Conservation (phyloP, 129 eudicot genomes). For the Artemisia annua region DNA sequence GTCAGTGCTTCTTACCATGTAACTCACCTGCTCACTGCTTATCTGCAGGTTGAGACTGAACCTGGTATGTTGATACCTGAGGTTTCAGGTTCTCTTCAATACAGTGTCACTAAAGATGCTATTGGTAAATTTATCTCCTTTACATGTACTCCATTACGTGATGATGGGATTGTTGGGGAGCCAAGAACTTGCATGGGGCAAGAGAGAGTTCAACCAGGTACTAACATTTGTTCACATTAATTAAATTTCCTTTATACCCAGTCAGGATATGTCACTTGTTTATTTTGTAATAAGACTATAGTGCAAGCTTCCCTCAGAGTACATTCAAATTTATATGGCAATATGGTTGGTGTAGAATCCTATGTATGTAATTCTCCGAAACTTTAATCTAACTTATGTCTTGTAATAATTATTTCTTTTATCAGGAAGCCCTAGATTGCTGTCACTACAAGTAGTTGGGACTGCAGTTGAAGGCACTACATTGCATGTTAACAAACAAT, state of each 20-base stretch:
- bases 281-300: not conserved
- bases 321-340: not conserved
- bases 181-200: constrained; percentile 82
- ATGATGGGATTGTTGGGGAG: constrained; percentile 86
- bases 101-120: constrained; percentile 70
- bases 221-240: constrained; percentile 16
- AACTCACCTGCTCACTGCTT: not conserved
- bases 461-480: constrained; percentile 71
- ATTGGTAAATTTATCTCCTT: constrained; percentile 89
- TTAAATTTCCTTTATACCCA: constrained; percentile 4
- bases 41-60: constrained; percentile 73
- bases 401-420: not conserved
- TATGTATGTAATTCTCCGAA: not conserved
- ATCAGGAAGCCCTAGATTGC: constrained; percentile 85
- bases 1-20: not conserved
- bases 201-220: constrained; percentile 94
- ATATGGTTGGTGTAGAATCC: not conserved
- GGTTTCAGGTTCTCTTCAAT: constrained; percentile 78
- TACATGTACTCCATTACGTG: constrained; percentile 77
- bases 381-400: not conserved
- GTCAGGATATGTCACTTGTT: not conserved
- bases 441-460: constrained; percentile 69
- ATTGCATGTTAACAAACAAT: constrained; percentile 68
- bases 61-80: constrained; percentile 64
- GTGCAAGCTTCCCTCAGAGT: not conserved